These are phyloP conservation scores for Magnusiomyces magnusii DNA, from an alignment of 1,139 yeast genomes.

Conservation along the genomic window DNA sequence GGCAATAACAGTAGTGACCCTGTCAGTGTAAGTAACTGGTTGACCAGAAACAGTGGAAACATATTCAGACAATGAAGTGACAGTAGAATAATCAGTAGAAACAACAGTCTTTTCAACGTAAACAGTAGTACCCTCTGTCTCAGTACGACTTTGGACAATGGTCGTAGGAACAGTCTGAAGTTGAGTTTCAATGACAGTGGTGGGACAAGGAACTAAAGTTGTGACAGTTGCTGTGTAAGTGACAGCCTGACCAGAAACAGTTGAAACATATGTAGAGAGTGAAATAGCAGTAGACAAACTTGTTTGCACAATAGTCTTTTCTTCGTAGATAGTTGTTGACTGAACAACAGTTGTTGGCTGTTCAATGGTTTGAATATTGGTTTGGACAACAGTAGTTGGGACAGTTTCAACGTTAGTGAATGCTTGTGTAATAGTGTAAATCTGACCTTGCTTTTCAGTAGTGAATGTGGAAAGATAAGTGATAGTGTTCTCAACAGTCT, in stretches of 20 bases:
- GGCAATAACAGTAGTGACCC: background rate
- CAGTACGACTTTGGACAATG: background rate
- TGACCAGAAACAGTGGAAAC: constrained; percentile 1
- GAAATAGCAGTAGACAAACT: background rate
- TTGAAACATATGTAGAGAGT: background rate
- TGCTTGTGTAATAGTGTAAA: background rate
- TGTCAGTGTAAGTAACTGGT: background rate
- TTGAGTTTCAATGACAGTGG: constrained; percentile 3
- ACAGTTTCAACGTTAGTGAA: constrained; percentile 4
- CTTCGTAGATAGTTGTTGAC: constrained; percentile 2
- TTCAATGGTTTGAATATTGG: constrained; percentile 3
- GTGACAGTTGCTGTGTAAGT: background rate
- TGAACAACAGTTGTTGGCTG: constrained; percentile 2
- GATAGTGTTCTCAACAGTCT: constrained; percentile 1
- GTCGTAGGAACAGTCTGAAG: background rate
- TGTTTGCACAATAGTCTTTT: background rate
- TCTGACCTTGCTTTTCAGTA: constrained; percentile 2
- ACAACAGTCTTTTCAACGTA: constrained; percentile 3
- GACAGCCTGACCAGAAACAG: background rate
- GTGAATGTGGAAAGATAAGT: constrained; percentile 2
- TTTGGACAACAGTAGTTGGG: constrained; percentile 3
- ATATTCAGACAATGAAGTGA: background rate
- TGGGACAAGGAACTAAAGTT: background rate
- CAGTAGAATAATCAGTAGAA: background rate
- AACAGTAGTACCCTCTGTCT: constrained; percentile 4